Evolutionary conservation across 2,329 filamentous ascomycete species (phyloP), one percentile per base, ranked within the genome.

Genomic region (Gaeumannomyces tritici): DNA sequence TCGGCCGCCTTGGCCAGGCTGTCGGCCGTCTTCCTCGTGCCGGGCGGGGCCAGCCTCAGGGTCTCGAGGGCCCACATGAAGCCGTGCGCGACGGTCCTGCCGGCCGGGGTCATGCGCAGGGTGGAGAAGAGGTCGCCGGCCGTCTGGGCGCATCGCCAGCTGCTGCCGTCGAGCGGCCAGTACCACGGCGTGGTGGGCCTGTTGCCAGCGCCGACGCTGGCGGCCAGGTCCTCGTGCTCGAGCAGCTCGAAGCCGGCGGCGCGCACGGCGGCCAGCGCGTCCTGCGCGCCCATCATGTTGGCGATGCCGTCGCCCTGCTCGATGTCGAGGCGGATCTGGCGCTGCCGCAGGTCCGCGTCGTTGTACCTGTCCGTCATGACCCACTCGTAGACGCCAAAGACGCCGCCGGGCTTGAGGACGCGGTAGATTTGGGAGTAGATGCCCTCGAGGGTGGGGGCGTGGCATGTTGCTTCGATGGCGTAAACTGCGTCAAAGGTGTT

Each of bases 381-480:
- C 95, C 95, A 98, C 77, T 99, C 95, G 78, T 98, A 99, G 61
- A 98, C 93, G 73, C 93, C 95, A 70, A 98, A 99, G 61, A 91
- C 82, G 74, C 95, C 93, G 65, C 95, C 95, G 26, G 95, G 95
- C 83, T 98, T 99, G 66, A 99, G 83, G 26, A 97, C 93, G 59
- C 91, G 90, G 84, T 89, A 92, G 71, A 98, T 98, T 76, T 98
- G 89, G 73, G 86, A 88, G 80, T 99, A 99, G 67, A 97, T 92
- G 64, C 91, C 93, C 71, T 92, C 89, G 9, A 98, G 86, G 56
- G 87, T 89, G 55, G 93, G 95, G 0, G 95, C 95, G 74, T 99
- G 95, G 61, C 95, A 90, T 3, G 95, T 99, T 3, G 95, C 95
- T 78, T 99, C 95, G 69, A 99, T 98, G 62, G 93, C 93, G 73